Percentiles rank a stretch among this genome's conserved stretches.
Evolutionary conservation across 352 stramenopile genomes (phyloP).

Genomic region (Phytophthora ohioensis): DNA sequence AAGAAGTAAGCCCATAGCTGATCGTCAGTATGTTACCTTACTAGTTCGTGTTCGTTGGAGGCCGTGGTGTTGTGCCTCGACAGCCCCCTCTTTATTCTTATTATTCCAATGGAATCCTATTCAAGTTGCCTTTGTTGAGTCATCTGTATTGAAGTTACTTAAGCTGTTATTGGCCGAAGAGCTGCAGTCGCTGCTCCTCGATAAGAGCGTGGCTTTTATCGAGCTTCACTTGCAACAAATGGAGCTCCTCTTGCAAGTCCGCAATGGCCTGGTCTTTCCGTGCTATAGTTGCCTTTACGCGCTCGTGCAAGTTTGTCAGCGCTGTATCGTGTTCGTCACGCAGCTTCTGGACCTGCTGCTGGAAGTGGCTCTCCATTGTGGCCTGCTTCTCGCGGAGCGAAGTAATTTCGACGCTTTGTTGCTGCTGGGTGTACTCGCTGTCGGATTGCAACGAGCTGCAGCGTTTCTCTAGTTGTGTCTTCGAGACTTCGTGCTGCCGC

Average conservation of each 20-base stretch:
- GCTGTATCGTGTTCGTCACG: slow-evolving; percentile 66
- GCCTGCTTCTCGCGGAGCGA: slow-evolving; percentile 59
- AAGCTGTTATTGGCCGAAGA: slow-evolving; percentile 52
- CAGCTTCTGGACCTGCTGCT: slow-evolving; percentile 52
- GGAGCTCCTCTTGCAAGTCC: slow-evolving; percentile 72
- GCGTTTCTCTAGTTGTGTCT: slow-evolving; percentile 58
- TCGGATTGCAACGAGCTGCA: slow-evolving; percentile 53
- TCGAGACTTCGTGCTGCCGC: slow-evolving; percentile 49
- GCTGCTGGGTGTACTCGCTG: slow-evolving; percentile 47
- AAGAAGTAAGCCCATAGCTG: slow-evolving; percentile 46
- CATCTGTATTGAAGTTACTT: slow-evolving; percentile 10
- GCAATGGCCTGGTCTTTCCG: slow-evolving; percentile 76
- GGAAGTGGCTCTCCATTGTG: slow-evolving; percentile 47
- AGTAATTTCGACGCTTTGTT: slow-evolving; percentile 53
- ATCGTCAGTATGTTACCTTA: slow-evolving; percentile 27
- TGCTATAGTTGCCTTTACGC: slow-evolving; percentile 70
- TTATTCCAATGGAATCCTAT: slow-evolving; percentile 58
- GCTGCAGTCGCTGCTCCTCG: slow-evolving; percentile 73
- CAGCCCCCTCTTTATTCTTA: slow-evolving; percentile 61
- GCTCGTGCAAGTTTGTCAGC: slow-evolving; percentile 71
- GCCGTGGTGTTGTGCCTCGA: slow-evolving; percentile 12
- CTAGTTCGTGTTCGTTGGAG: slow-evolving; percentile 28
- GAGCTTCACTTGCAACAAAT: slow-evolving; percentile 77
- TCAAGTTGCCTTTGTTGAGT: slow-evolving; percentile 36
- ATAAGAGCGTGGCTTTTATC: slow-evolving; percentile 81